Evolutionary conservation across 2,329 filamentous ascomycete species (phyloP).

Genomic region (Teratosphaeria zuluensis): DNA sequence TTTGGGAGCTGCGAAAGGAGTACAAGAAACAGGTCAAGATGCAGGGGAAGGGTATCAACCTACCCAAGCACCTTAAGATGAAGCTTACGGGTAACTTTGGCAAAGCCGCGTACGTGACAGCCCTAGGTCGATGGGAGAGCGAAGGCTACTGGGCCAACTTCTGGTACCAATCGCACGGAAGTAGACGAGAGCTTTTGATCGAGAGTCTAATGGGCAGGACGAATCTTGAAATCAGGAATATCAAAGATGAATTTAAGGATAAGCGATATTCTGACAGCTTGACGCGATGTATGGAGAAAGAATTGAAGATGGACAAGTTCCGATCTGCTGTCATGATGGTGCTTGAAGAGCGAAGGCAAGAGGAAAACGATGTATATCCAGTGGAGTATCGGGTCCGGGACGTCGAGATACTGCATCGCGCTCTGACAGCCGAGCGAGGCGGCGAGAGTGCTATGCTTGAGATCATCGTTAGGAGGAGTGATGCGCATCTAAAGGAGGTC

Average conservation of each 20-base stretch:
- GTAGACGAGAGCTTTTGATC: slow-evolving; percentile 78
- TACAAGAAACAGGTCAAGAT: slow-evolving; percentile 88
- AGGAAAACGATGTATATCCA: slow-evolving; percentile 57
- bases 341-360: slow-evolving; percentile 73
- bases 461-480: slow-evolving; percentile 71
- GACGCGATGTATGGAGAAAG: slow-evolving; percentile 76
- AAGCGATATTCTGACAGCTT: slow-evolving; percentile 83
- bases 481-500: slow-evolving; percentile 72
- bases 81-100: slow-evolving; percentile 71
- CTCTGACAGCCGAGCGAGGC: slow-evolving; percentile 61
- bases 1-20: slow-evolving; percentile 73
- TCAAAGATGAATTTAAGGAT: slow-evolving; percentile 82
- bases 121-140: slow-evolving; percentile 80
- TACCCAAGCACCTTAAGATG: slow-evolving; percentile 77
- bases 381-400: slow-evolving; percentile 54
- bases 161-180: slow-evolving; percentile 86
- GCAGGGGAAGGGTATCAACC: slow-evolving; percentile 69
- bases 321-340: slow-evolving; percentile 76
- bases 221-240: slow-evolving; percentile 75
- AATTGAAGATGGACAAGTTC: slow-evolving; percentile 94
- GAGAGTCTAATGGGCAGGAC: slow-evolving; percentile 84
- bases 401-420: slow-evolving; percentile 59
- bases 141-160: slow-evolving; percentile 98
- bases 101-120: slow-evolving; percentile 84
- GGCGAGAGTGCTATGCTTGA: slow-evolving; percentile 82